Conservation (phyloP, 805 yeast genomes). For the Candida multigemmis region DNA sequence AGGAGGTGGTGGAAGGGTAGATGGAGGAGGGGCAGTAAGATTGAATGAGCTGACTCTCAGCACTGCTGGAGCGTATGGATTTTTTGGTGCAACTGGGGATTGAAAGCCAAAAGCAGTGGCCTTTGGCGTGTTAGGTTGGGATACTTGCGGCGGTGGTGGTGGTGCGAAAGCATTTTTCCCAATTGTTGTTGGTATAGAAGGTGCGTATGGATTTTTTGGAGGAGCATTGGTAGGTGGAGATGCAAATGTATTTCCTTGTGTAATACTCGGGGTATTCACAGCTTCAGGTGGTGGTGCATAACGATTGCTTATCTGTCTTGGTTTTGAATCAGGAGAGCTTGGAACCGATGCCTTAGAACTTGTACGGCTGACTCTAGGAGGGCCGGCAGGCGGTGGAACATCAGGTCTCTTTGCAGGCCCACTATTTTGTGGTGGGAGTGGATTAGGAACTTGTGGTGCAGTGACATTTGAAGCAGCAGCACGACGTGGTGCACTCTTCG, state of each 20-base stretch:
- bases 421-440: background rate
- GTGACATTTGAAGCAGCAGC: constrained; percentile 35
- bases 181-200: constrained; percentile 10
- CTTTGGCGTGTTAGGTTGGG: constrained; percentile 3
- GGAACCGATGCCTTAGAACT: constrained; percentile 12
- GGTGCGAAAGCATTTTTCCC: constrained; percentile 15
- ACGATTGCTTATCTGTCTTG: constrained; percentile 13
- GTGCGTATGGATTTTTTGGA: constrained; percentile 24
- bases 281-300: constrained; percentile 16
- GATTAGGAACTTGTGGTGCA: constrained; percentile 9
- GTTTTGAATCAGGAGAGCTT: constrained; percentile 8
- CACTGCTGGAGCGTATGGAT: constrained; percentile 9
- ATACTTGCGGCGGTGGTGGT: constrained; percentile 5
- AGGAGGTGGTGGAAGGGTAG: constrained; percentile 12
- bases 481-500: constrained; percentile 29
- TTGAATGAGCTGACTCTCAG: constrained; percentile 1
- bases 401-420: constrained; percentile 12
- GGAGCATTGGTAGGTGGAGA: constrained; percentile 14
- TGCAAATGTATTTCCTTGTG: constrained; percentile 16
- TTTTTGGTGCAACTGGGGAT: constrained; percentile 3
- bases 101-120: constrained; percentile 1
- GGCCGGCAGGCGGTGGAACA: constrained; percentile 23
- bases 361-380: constrained; percentile 16
- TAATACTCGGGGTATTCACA: constrained; percentile 9
- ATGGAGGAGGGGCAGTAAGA: constrained; percentile 4